Evolutionary conservation across 1,284 basidiomycete species (phyloP), one percentile per base, ranked within the genome.

Genomic region (Cutaneotrichosporon arboriforme): DNA sequence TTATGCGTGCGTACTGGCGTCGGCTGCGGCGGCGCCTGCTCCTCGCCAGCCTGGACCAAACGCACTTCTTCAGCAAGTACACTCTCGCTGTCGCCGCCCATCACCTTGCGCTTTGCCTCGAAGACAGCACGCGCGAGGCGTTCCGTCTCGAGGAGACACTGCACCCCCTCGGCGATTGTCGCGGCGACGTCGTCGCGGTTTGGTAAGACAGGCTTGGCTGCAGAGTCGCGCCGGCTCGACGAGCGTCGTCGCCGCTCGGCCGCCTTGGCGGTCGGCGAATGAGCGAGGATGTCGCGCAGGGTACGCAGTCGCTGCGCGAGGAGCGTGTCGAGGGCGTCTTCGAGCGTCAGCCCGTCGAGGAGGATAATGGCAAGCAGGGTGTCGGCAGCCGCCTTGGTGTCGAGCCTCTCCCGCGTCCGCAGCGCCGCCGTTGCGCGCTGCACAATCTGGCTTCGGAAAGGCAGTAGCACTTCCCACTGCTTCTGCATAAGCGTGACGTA

Each of bases 381-480:
- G 4, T 88, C 83, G 58, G 87, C 87, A 1, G 81, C 79, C 55
- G 84, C 82, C 86, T 90, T 65, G 3, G 66, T 39, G 14, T 68
- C 65, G 14, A 63, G 44, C 18, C 59, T 57, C 8, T 65, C 73
- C 52, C 75, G 74, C 4, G 62, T 83, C 47, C 87, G 81, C 12
- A 92, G 76, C 14, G 83, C 85, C 22, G 87, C 71, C 0, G 84
- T 88, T 4, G 89, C 86, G 62, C 84, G 85, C 61, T 90, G 86
- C 15, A 86, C 82, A 52, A 94, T 91, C 66, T 92, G 89, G 1
- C 83, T 77, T 35, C 88, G 84, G 66, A 93, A 89, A 57, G 87
- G 88, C 1, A 84, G 81, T 13, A 94, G 81, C 0, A 81, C 79
- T 55, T 92, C 90, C 90, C 90, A 94, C 70, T 94, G 90, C 37